A percentile compares a stretch with the other conserved stretches of the same genome.
phyloP scores from a whole-genome alignment of 306 rosid genomes.

The Gynostemma pentaphyllum region DNA sequence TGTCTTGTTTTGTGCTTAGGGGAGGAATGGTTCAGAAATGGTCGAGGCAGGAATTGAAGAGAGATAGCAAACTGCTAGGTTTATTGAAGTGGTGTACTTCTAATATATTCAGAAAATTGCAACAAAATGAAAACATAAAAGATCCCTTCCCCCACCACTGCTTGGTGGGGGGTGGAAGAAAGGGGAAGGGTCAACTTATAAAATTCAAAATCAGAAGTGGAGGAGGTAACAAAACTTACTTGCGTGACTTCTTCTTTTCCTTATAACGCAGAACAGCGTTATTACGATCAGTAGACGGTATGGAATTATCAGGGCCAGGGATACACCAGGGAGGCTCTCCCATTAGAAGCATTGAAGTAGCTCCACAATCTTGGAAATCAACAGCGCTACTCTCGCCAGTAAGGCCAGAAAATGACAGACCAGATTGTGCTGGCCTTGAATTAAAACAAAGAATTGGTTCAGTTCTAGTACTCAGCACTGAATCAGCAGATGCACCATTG shows the following conservation, averaged over 20 bases:
- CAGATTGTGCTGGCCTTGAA: slow-evolving; percentile 49
- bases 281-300: slow-evolving; percentile 65
- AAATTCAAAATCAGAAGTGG: not conserved
- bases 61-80: not conserved
- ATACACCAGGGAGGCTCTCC: slow-evolving; percentile 95
- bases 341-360: slow-evolving; percentile 64
- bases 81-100: no score
- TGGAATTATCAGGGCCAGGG: slow-evolving; percentile 57
- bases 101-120: not conserved
- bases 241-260: slow-evolving; percentile 86
- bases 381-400: slow-evolving; percentile 52
- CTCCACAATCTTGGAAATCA: slow-evolving; percentile 83
- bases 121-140: not conserved
- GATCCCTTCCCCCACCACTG: not conserved
- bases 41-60: not conserved
- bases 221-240: slow-evolving; percentile 32
- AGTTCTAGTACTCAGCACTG: slow-evolving; percentile 62
- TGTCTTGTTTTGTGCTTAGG: not conserved
- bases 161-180: not conserved
- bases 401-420: slow-evolving; percentile 67
- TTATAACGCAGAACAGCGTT: slow-evolving; percentile 85
- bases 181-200: not conserved
- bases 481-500: slow-evolving; percentile 78
- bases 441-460: slow-evolving; percentile 53
- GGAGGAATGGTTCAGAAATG: no score